Base-by-base conservation (phyloP, 345 rosid genomes). In the Corymbia maculata region DNA sequence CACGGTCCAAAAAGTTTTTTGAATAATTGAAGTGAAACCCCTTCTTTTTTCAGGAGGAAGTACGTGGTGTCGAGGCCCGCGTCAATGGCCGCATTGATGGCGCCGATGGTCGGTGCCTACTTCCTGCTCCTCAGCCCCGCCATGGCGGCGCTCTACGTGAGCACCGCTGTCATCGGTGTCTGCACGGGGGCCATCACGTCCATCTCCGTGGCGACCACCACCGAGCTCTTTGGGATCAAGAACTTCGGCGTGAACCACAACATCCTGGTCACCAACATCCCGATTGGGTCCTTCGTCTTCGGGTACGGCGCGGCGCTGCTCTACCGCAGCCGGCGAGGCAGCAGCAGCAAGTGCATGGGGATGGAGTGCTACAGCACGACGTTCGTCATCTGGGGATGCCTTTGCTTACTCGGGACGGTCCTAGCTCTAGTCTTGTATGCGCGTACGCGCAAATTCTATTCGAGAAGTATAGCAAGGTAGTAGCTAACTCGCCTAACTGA, bases 161-260 rank as follows among this genome's bases (percentile, higher is more conserved):
- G 98, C 95, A 98, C 99, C 0, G 97, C 94, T 13, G 32, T 93
- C 4, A 95, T 98, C 6, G 96, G 98, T 2, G 59, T 95, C 6
- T 95, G 94, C 85, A 94, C 97, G 0, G 99, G 99, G 8, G 95
- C 98, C n/a, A 94, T 98, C 80, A 93, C 95, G 8, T 94, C 99
- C 64, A 92, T 97, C 55, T 86, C 99, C 0, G 98, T 95, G 7
- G 84, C 97, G 19, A 91, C 93, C 88, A 98, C 99, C 6, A 88
- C 95, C 2, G 97, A 97, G 85, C 93, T 98, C 21, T 98, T 98
- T 79, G 99, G 99, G 52, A 89, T 92, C 4, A 93, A 93, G 53
- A 90, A 95, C 64, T 97, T 98, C 84, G 90, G 96, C 13, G 94
- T 98, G n/a, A 98, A 98, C 90, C 99, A 98, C 52, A 98, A 98